Evolutionary conservation across 345 rosid species (phyloP), one percentile per base, ranked within the genome.

Genomic region (Hibiscus mutabilis): DNA sequence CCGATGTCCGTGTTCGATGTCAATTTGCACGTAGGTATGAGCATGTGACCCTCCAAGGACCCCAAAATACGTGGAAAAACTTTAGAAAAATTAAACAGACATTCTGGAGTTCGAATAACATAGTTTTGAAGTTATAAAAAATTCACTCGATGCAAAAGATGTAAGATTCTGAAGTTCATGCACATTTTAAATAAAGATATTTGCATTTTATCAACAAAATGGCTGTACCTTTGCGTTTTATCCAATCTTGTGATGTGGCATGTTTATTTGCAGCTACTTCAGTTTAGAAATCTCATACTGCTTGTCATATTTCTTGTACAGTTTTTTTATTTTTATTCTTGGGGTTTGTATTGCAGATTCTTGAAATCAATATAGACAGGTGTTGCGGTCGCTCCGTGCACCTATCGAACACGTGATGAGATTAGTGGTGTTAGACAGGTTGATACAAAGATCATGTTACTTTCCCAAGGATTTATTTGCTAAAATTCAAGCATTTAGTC

Each of bases 301-400:
- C 22, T 59, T 42, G 29, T n/a, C 37, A 21, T 57, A 18, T 62
- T 35, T 62, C 11, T 57, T 35, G 18, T 9, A 49, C 16, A 49
- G 1, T 47, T 47, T 0, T 25, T 51, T 16, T 49, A 49, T 49
- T 51, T 51, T 51, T n/a, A 51, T 51, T 51, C 21, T 4, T 51
- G 55, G 55, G 16, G 55, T 6, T 51, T 51, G 55, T 15, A 51
- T 51, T 51, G 55, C 55, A 51, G 21, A 51, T 51, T 16, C 55
- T 51, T 51, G 55, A 51, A 51, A n/a, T 51, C 1, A 21, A 16
- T 7, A 16, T n/a, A 4, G 16, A 51, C 55, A 49, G 55, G 55
- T 49, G 3, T 83, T 98, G 88, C 35, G 97, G 99, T 73, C 97
- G 92, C 85, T 95, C 97, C 35, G 90, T 95, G 99, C 87, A 95